Percentiles rank a stretch among this genome's conserved stretches.
Evolutionary conservation across 805 yeast genomes (phyloP).

Genomic region (Zygotorulaspora sp.): DNA sequence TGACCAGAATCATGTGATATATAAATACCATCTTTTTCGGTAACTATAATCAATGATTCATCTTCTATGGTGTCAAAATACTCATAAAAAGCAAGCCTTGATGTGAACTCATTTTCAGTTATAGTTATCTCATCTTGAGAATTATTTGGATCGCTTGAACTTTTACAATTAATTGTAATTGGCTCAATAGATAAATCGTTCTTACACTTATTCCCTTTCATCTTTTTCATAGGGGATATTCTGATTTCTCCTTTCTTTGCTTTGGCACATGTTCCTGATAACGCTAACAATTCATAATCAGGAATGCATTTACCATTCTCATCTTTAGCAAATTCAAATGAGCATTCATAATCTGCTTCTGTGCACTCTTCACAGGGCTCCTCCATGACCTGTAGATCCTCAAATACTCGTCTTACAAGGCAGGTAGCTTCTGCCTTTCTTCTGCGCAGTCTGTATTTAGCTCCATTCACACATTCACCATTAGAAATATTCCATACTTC

Average conservation of each 20-base stretch:
- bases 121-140: constrained; percentile 36
- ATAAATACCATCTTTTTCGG: constrained; percentile 47
- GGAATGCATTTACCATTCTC: constrained; percentile 47
- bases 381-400: constrained; percentile 40
- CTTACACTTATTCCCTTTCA: constrained; percentile 22
- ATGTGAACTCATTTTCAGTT: constrained; percentile 44
- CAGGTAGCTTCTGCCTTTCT: constrained; percentile 65
- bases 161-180: constrained; percentile 28
- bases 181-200: constrained; percentile 26
- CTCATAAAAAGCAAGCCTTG: constrained; percentile 50
- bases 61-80: constrained; percentile 44
- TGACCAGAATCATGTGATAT: constrained; percentile 71
- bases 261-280: constrained; percentile 21
- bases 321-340: constrained; percentile 43
- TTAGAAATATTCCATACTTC: constrained; percentile 51
- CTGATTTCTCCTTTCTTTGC: constrained; percentile 10
- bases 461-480: constrained; percentile 61
- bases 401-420: constrained; percentile 37
- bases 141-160: constrained; percentile 15
- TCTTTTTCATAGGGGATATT: constrained; percentile 19
- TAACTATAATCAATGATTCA: constrained; percentile 61
- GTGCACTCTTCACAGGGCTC: constrained; percentile 60
- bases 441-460: constrained; percentile 55
- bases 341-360: constrained; percentile 67
- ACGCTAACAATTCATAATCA: constrained; percentile 22